A percentile compares a stretch with the other conserved stretches of the same genome.
phyloP scores from a whole-genome alignment of 345 rosid genomes.

The Jatropha curcas region DNA sequence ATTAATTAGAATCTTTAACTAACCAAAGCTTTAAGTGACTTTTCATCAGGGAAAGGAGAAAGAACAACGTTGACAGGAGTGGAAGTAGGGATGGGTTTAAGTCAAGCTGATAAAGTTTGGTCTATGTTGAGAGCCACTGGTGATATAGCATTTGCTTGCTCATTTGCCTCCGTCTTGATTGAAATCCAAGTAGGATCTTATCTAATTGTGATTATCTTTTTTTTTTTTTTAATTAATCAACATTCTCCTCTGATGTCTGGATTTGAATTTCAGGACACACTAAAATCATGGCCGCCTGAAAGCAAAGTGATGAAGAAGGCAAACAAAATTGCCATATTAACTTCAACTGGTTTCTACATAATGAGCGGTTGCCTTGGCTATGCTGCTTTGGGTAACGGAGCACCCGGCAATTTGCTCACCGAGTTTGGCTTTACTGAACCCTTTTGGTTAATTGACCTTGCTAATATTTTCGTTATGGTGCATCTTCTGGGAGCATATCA shows the following conservation, averaged over 20 bases:
- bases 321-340: neutral
- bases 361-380: constrained; percentile 26
- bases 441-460: constrained; percentile 24
- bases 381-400: constrained; percentile 21
- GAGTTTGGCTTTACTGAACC: constrained; percentile 24
- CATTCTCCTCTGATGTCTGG: neutral
- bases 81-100: constrained; percentile 14
- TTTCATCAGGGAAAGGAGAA: constrained; percentile 21
- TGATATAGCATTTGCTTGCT: constrained; percentile 22
- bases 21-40: too few species aligned
- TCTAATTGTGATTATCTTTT: too few species aligned
- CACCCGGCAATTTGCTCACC: constrained; percentile 23
- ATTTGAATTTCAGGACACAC: constrained; percentile 7
- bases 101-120: constrained; percentile 12
- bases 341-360: constrained; percentile 17
- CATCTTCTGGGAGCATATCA: constrained; percentile 25
- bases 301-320: constrained; percentile 16
- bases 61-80: constrained; percentile 13
- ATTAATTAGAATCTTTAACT: neutral
- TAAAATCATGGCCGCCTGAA: constrained; percentile 7
- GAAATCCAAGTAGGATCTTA: constrained; percentile 20
- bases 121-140: constrained; percentile 19
- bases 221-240: neutral
- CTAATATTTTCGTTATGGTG: constrained; percentile 16
- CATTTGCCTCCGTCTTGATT: constrained; percentile 13